These are phyloP conservation scores for Silene vulgaris DNA, from an alignment of 179 eudicot species.

Conservation along the genomic window DNA sequence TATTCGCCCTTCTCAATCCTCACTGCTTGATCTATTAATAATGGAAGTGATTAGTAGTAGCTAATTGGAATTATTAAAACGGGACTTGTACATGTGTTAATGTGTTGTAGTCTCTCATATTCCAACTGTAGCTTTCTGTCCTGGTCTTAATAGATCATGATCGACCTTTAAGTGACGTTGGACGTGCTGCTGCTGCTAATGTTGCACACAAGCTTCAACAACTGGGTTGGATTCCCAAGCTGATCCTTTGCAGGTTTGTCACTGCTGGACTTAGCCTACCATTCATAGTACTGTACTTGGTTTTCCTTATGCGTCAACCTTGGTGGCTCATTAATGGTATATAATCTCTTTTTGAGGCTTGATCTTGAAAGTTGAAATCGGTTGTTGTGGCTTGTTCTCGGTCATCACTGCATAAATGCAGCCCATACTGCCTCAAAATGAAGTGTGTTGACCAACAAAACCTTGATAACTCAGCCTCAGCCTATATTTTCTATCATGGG, in stretches of 20 bases:
- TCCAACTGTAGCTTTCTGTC: slow-evolving; percentile 13
- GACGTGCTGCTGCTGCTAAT: slow-evolving; percentile 67
- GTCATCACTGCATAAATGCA: no score
- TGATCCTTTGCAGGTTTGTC: slow-evolving; percentile 70
- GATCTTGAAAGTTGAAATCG: no score
- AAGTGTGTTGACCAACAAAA: no score
- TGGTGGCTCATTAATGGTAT: not conserved
- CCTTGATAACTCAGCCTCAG: no score
- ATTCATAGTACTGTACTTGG: not conserved
- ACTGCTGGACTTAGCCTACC: not conserved
- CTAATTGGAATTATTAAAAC: not conserved
- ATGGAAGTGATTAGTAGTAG: no score
- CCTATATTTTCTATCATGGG: no score
- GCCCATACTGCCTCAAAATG: no score
- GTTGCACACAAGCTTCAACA: slow-evolving; percentile 61
- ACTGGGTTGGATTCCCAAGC: slow-evolving; percentile 85
- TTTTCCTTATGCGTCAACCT: no score
- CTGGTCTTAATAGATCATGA: slow-evolving; percentile 62
- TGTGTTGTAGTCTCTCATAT: not conserved
- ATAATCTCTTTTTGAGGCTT: no score
- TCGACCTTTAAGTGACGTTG: slow-evolving; percentile 77
- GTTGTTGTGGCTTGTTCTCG: no score
- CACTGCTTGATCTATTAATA: no score
- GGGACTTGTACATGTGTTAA: not conserved
- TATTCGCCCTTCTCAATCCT: no score